Evolutionary conservation across 2,329 filamentous ascomycete species (phyloP), one percentile per base, ranked within the genome.

Genomic region (Phaeoacremonium minimum): DNA sequence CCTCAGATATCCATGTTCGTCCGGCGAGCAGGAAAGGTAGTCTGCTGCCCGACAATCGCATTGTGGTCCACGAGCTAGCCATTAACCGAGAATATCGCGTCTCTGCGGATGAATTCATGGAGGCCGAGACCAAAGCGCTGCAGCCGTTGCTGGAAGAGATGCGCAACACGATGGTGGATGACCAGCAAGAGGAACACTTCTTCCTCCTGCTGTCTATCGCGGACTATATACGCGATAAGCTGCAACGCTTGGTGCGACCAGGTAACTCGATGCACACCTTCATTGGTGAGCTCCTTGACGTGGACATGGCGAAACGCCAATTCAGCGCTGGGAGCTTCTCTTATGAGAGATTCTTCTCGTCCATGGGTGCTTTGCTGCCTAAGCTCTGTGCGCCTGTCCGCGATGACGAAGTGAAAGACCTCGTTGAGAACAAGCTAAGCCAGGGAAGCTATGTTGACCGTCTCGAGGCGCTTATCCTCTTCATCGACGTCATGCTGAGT

Each of bases 371-470:
- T 3, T 72, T 93, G 32, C 67, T 93, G 33, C 86, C 86, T 6
- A 86, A 86, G 53, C 75, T 93, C 12, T 91, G 87, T 49, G 87
- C 87, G 1, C 87, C 87, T 0, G 81, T 87, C 52, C 73, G 87
- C n/a, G 87, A 93, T 51, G 77, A 77, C 4, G 80, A 88, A 53
- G 83, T 88, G 40, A 83, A 85, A 53, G 71, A 74, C 3, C 61
- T 91, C 15, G 68, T 80, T 2, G 75, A 83, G 33, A 77, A 81
- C 41, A 75, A 78, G 45, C 63, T 82, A 7, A 59, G 61, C 32
- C 66, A 72, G 15, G 77, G 80, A 4, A 74, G 81, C 52, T 77
- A 89, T 50, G 84, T 89, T 13, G 81, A 86, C 51, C 82, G 87
- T 44, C 73, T 91, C 1, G 83, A 88, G 61, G 81, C 83, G 12